Conservation (phyloP, 2,329 filamentous ascomycete species). For the Aspergillus oerlinghausenensis region DNA sequence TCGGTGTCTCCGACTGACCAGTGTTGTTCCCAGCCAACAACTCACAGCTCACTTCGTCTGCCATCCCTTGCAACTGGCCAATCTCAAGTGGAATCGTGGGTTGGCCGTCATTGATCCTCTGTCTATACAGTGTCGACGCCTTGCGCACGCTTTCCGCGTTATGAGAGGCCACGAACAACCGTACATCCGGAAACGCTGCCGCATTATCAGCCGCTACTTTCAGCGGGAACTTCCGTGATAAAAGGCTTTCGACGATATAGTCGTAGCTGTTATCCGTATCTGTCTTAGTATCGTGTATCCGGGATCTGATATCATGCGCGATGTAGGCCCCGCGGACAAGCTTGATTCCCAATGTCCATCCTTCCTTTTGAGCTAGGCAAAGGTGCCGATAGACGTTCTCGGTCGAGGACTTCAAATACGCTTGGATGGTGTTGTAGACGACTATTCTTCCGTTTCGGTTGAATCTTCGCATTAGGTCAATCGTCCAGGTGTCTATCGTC, state of each 20-base stretch:
- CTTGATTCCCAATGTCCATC: conserved; percentile 42
- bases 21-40: conserved; percentile 31
- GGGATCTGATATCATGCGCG: conserved; percentile 30
- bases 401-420: conserved; percentile 42
- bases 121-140: conserved; percentile 34
- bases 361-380: conserved; percentile 33
- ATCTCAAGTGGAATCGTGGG: conserved; percentile 46
- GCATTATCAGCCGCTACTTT: conserved; percentile 25
- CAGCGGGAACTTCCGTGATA: conserved; percentile 34
- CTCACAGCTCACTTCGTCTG: conserved; percentile 69
- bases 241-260: conserved; percentile 44
- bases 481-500: conserved; percentile 43
- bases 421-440: conserved; percentile 44
- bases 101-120: conserved; percentile 39
- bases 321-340: conserved; percentile 47
- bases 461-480: conserved; percentile 43
- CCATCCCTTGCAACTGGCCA: conserved; percentile 85
- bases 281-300: conserved; percentile 36
- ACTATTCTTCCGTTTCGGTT: conserved; percentile 33
- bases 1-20: conserved; percentile 6
- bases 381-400: conserved; percentile 38
- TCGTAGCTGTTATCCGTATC: conserved; percentile 47
- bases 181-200: conserved; percentile 25
- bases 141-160: conserved; percentile 47
- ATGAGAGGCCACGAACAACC: conserved; percentile 52